A percentile compares a stretch with the other conserved stretches of the same genome.
phyloP scores from a whole-genome alignment of 805 yeast genomes.

The Metschnikowia vanudenii region DNA sequence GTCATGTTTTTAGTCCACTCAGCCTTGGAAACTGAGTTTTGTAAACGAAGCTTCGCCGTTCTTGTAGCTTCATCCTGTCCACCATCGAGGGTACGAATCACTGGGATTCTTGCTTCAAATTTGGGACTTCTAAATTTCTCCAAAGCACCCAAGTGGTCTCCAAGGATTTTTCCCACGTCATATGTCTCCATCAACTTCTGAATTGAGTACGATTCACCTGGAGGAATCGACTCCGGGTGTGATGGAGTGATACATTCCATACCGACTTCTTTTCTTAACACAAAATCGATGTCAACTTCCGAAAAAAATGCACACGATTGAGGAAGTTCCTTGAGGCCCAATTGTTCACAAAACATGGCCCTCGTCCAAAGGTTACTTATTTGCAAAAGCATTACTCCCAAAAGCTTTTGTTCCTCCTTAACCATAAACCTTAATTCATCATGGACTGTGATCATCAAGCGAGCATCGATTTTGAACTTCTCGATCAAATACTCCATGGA shows the following conservation, averaged over 20 bases:
- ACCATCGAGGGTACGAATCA: constrained; percentile 17
- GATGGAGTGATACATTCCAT: constrained; percentile 92
- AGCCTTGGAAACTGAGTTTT: constrained; percentile 25
- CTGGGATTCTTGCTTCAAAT: constrained; percentile 17
- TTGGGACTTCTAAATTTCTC: constrained; percentile 12
- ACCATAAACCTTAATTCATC: constrained; percentile 88
- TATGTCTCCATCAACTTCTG: constrained; percentile 43
- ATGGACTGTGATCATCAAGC: constrained; percentile 86
- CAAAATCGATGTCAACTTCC: constrained; percentile 85
- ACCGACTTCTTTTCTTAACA: constrained; percentile 89
- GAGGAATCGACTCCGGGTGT: constrained; percentile 58
- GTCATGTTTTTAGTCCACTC: constrained; percentile 25
- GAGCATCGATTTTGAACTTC: constrained; percentile 64
- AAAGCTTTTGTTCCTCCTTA: constrained; percentile 68
- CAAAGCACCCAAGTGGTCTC: constrained; percentile 10
- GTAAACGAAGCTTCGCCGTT: constrained; percentile 27
- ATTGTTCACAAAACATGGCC: constrained; percentile 88
- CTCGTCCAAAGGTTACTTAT: constrained; percentile 94
- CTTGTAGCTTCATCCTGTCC: constrained; percentile 19
- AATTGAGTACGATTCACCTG: constrained; percentile 78
- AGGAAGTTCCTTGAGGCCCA: constrained; percentile 87
- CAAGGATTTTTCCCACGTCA: constrained; percentile 13
- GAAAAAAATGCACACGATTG: constrained; percentile 95
- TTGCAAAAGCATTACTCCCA: constrained; percentile 81
- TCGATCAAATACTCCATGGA: constrained; percentile 82